Evolutionary conservation across 495 filamentous ascomycete species (phyloP).

Genomic region (Tuber indicum): DNA sequence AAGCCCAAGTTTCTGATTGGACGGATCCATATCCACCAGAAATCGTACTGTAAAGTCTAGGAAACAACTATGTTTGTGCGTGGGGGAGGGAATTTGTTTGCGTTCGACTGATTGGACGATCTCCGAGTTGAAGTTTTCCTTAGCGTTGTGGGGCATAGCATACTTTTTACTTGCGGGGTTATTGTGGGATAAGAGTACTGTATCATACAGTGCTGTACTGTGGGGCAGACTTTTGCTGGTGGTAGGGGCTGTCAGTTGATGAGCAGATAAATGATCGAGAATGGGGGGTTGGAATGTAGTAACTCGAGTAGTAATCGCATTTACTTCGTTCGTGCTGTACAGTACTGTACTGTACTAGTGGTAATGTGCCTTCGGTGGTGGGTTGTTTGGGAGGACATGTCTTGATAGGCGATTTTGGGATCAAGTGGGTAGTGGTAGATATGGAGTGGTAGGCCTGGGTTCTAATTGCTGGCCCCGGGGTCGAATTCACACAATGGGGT

Average conservation of each 20-base stretch:
- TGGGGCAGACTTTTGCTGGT: not conserved
- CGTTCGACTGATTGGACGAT: not conserved
- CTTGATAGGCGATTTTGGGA: too few species aligned
- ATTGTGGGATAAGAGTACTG: not conserved
- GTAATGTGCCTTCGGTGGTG: too few species aligned
- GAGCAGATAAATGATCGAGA: not conserved
- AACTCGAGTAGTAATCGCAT: not conserved
- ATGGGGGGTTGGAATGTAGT: not conserved
- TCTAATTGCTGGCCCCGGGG: too few species aligned
- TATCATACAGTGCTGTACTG: not conserved
- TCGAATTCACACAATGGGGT: too few species aligned
- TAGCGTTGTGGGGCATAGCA: not conserved
- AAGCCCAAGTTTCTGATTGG: not conserved
- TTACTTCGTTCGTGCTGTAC: not conserved
- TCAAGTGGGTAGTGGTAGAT: too few species aligned
- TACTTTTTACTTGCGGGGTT: too few species aligned
- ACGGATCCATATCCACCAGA: not conserved
- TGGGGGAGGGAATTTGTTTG: slow-evolving; percentile 1
- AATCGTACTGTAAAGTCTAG: not conserved
- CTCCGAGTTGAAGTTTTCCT: not conserved
- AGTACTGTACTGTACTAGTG: too few species aligned
- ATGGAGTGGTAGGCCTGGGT: too few species aligned
- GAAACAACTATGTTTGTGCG: not conserved
- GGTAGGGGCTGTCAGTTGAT: not conserved
- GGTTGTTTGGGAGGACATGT: too few species aligned